phyloP scores from a whole-genome alignment of 2,329 filamentous ascomycete species.

The Elsinoe perseae region DNA sequence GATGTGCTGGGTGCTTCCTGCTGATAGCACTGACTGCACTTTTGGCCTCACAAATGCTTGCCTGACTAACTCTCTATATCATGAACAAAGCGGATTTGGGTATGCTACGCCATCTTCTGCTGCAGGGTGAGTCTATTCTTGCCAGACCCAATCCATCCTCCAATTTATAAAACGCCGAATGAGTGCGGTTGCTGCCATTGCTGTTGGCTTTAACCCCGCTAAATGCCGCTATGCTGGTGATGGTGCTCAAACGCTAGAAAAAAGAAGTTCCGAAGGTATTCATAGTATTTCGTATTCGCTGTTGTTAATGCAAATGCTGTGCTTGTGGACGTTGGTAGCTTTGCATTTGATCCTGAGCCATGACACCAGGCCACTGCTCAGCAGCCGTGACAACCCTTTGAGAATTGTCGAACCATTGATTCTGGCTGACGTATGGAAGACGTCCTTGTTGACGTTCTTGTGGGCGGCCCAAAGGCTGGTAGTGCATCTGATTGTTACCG shows the following conservation, averaged over 20 bases:
- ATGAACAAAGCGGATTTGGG: not conserved
- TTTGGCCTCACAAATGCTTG: not conserved
- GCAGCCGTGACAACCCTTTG: constrained; percentile 28
- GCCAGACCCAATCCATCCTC: not conserved
- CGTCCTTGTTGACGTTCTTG: constrained; percentile 39
- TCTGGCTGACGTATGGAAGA: constrained; percentile 35
- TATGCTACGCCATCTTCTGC: not conserved
- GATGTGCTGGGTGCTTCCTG: not conserved
- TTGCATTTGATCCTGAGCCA: not conserved
- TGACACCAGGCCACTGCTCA: constrained; percentile 26
- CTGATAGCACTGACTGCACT: not conserved
- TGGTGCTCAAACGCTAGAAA: not conserved
- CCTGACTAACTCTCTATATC: not conserved
- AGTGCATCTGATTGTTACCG: constrained; percentile 44
- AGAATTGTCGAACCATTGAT: constrained; percentile 29
- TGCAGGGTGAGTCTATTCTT: not conserved
- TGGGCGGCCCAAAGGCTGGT: constrained; percentile 42
- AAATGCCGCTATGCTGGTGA: not conserved
- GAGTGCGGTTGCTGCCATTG: not conserved
- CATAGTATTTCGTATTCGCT: not conserved
- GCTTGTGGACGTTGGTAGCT: not conserved
- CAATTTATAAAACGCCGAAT: not conserved
- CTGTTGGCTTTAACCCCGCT: not conserved
- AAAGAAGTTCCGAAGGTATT: not conserved
- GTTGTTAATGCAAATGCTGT: not conserved